phyloP scores from a whole-genome alignment of 2,329 filamentous ascomycete species.

The Talaromyces verruculosus region DNA sequence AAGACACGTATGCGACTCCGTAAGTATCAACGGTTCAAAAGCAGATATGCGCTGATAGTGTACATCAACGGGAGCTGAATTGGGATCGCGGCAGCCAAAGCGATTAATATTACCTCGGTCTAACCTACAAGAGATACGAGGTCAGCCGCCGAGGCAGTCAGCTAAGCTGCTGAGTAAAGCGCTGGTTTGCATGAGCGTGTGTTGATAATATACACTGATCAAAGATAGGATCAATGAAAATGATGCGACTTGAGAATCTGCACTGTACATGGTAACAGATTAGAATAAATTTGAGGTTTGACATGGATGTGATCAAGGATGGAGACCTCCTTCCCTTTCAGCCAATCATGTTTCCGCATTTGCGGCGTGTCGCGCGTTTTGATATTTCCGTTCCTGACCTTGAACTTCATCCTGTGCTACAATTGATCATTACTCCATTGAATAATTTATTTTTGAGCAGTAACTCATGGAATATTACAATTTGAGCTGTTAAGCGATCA shows the following conservation, averaged over 20 bases:
- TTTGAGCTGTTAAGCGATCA: neutral
- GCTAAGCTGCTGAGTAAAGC: neutral
- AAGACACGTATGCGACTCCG: neutral
- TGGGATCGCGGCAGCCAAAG: neutral
- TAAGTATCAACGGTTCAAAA: neutral
- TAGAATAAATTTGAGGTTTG: neutral
- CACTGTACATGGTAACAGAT: neutral
- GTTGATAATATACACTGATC: neutral
- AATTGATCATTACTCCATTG: neutral
- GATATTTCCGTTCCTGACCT: constrained; percentile 16
- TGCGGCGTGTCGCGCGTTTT: constrained; percentile 19
- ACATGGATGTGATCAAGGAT: neutral
- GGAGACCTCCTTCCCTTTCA: constrained; percentile 10
- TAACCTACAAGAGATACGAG: neutral
- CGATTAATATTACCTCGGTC: neutral
- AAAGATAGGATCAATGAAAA: neutral
- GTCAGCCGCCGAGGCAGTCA: neutral
- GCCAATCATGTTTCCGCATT: constrained; percentile 17
- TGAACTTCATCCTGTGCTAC: neutral
- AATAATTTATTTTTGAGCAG: neutral
- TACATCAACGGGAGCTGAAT: neutral
- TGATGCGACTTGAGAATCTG: neutral
- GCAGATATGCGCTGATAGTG: neutral
- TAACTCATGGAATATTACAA: no score
- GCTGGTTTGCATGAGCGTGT: neutral